Percentiles rank a stretch among this genome's conserved stretches.
These are phyloP conservation scores for Beauveria rudraprayagi DNA, from an alignment of 2,329 filamentous ascomycete species.

Conservation along the genomic window DNA sequence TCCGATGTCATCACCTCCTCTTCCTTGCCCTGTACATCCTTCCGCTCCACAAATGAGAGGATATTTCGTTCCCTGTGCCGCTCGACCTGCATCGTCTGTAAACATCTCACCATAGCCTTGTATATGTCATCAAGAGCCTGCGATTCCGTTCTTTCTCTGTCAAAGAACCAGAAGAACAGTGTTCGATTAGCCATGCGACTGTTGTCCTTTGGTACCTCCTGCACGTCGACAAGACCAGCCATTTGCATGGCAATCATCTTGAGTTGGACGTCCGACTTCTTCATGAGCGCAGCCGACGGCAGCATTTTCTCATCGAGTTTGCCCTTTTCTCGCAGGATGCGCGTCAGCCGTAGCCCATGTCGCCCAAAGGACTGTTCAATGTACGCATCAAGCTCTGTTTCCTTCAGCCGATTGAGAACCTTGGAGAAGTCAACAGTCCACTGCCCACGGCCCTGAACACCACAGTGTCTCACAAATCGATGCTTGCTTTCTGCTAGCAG, in stretches of 20 bases:
- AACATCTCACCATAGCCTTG: slow-evolving; percentile 77
- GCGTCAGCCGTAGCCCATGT: slow-evolving; percentile 71
- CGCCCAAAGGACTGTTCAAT: slow-evolving; percentile 71
- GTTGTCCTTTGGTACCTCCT: slow-evolving; percentile 87
- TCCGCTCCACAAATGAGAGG: slow-evolving; percentile 73
- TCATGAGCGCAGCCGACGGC: slow-evolving; percentile 71
- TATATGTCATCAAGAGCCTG: slow-evolving; percentile 75
- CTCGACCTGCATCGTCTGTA: slow-evolving; percentile 75
- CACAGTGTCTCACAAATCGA: slow-evolving; percentile 61
- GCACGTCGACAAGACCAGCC: slow-evolving; percentile 78
- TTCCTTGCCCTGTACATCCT: slow-evolving; percentile 77
- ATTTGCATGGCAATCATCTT: slow-evolving; percentile 81
- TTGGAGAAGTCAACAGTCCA: slow-evolving; percentile 81
- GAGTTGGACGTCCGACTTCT: slow-evolving; percentile 74
- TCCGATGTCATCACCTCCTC: slow-evolving; percentile 68
- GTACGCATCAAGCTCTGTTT: slow-evolving; percentile 72
- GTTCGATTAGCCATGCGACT: slow-evolving; percentile 74
- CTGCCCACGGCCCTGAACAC: slow-evolving; percentile 54
- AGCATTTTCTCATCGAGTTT: slow-evolving; percentile 93
- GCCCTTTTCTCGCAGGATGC: slow-evolving; percentile 77
- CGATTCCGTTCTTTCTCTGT: slow-evolving; percentile 61
- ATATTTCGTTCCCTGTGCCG: slow-evolving; percentile 63
- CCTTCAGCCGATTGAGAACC: slow-evolving; percentile 61
- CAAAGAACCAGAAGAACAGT: slow-evolving; percentile 88
- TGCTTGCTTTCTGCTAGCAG: slow-evolving; percentile 62